These are phyloP conservation scores for Vaccinium macrocarpon DNA, from an alignment of 148 eudicot species.

Conservation along the genomic window DNA sequence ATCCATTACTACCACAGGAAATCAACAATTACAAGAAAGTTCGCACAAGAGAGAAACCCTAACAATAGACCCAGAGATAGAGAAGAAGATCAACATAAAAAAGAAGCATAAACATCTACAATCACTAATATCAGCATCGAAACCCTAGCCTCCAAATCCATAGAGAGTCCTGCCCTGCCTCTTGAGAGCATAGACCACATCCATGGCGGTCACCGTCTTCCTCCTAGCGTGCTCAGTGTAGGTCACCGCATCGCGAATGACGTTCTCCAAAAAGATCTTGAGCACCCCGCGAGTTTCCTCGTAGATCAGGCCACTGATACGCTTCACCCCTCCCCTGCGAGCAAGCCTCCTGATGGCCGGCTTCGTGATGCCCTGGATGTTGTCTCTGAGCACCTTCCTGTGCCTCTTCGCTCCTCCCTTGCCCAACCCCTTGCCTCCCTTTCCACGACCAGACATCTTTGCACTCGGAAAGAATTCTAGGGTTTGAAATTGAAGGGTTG, in stretches of 20 bases:
- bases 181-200: neutral
- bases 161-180: neutral
- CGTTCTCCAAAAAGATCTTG: constrained; percentile 6
- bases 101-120: neutral
- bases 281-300: neutral
- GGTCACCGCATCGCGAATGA: neutral
- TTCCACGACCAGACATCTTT: neutral
- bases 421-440: neutral
- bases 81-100: neutral
- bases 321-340: constrained; percentile 5
- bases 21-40: neutral
- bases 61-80: neutral
- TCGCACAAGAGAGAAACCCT: neutral
- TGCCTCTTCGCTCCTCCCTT: neutral
- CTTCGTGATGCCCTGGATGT: constrained; percentile 4
- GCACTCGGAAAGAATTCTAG: neutral
- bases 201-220: constrained; percentile 1
- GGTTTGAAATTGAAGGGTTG: neutral
- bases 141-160: neutral
- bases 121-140: neutral
- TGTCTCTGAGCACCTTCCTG: neutral
- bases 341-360: constrained; percentile 5
- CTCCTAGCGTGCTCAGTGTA: neutral
- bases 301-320: neutral
- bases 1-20: neutral